These are phyloP conservation scores for Orbilia ellipsospora DNA, from an alignment of 2,329 filamentous ascomycete genomes.

Conservation along the genomic window DNA sequence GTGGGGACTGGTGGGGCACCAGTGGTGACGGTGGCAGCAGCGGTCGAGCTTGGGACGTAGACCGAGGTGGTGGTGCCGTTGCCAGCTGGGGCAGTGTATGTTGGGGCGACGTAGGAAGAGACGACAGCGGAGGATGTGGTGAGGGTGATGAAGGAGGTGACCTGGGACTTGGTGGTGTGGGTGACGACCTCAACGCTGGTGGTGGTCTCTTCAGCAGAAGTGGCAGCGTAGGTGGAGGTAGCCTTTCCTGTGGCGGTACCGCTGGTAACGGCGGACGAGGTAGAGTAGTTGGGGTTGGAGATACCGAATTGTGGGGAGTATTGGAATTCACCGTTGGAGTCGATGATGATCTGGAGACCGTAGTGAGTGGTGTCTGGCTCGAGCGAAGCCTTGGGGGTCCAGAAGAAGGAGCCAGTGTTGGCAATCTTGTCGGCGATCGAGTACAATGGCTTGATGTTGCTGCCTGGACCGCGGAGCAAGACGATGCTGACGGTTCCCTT, in stretches of 20 bases:
- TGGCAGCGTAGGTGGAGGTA: slow-evolving; percentile 45
- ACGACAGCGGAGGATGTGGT: slow-evolving; percentile 38
- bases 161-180: slow-evolving; percentile 57
- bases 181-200: slow-evolving; percentile 51
- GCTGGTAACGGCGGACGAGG: slow-evolving; percentile 17
- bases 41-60: slow-evolving; percentile 14
- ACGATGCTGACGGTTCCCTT: slow-evolving; percentile 68
- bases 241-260: slow-evolving; percentile 32
- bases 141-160: slow-evolving; percentile 54
- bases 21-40: slow-evolving; percentile 14
- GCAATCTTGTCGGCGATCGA: slow-evolving; percentile 66
- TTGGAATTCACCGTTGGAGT: slow-evolving; percentile 71
- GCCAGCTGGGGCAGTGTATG: slow-evolving; percentile 17
- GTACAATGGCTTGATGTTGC: slow-evolving; percentile 67
- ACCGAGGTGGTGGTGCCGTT: slow-evolving; percentile 23
- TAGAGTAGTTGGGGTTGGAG: slow-evolving; percentile 62
- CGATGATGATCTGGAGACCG: slow-evolving; percentile 72
- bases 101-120: slow-evolving; percentile 41
- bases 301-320: slow-evolving; percentile 73
- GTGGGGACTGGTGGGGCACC: slow-evolving; percentile 31
- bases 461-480: slow-evolving; percentile 70
- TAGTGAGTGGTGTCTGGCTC: slow-evolving; percentile 67
- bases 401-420: slow-evolving; percentile 70
- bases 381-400: slow-evolving; percentile 68
- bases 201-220: slow-evolving; percentile 55